Evolutionary conservation across 441 rosid genomes (phyloP).

Genomic region (Euphorbia corollata): DNA sequence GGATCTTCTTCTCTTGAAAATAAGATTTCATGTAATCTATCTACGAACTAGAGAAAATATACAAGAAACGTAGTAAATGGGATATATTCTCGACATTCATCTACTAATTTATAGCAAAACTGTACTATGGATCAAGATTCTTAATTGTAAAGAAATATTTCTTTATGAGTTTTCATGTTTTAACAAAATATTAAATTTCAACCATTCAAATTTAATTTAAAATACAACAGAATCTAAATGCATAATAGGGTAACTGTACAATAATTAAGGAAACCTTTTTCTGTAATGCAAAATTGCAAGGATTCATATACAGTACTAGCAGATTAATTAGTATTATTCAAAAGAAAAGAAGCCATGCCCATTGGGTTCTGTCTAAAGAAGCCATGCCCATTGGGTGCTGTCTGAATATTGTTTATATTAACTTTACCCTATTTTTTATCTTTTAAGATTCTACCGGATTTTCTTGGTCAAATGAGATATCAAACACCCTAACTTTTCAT

Average conservation of each 20-base stretch:
- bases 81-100: no score
- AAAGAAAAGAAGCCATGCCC: conserved; percentile 8
- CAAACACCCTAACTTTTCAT: conserved; percentile 18
- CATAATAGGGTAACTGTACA: neutral
- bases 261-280: conserved; percentile 1
- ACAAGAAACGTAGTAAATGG: no score
- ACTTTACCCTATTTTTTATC: conserved; percentile 24
- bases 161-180: neutral
- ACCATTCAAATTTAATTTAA: no score
- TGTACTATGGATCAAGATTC: no score
- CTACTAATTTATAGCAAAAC: no score
- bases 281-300: neutral
- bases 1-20: no score
- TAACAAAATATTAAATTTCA: neutral
- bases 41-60: no score
- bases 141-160: no score
- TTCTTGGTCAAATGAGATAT: conserved; percentile 30
- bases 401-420: conserved; percentile 28
- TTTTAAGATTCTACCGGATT: conserved; percentile 47
- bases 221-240: neutral
- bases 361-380: conserved; percentile 10
- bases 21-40: no score
- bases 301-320: neutral
- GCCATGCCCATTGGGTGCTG: conserved; percentile 1
- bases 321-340: neutral